Percentiles rank a stretch among this genome's conserved stretches.
Conservation (phyloP, 2,329 filamentous ascomycete genomes). For the Fusarium sp. region DNA sequence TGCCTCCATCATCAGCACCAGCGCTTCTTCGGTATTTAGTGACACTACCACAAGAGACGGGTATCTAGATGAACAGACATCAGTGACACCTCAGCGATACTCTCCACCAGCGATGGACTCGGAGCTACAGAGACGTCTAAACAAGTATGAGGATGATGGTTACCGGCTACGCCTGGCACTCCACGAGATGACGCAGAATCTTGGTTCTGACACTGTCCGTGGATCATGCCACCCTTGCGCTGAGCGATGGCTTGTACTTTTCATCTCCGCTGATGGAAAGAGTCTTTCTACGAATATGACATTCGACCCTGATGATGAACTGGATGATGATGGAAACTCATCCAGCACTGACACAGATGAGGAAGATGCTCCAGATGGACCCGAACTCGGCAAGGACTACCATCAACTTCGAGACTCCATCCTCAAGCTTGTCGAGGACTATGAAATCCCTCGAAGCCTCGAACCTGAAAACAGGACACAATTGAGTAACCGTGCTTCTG, state of each 20-base stretch:
- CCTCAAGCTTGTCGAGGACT: constrained; percentile 81
- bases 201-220: constrained; percentile 71
- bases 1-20: constrained; percentile 76
- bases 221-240: constrained; percentile 81
- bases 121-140: constrained; percentile 54
- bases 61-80: constrained; percentile 64
- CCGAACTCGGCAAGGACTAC: constrained; percentile 80
- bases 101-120: constrained; percentile 62
- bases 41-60: constrained; percentile 75
- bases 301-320: constrained; percentile 73
- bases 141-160: constrained; percentile 70
- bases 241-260: constrained; percentile 84
- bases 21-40: constrained; percentile 76
- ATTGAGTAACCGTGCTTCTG: constrained; percentile 76
- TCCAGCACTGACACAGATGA: constrained; percentile 69
- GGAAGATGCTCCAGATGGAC: constrained; percentile 67
- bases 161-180: constrained; percentile 72
- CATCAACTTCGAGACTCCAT: constrained; percentile 84
- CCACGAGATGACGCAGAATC: constrained; percentile 73
- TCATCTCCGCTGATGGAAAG: constrained; percentile 78
- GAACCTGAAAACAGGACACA: constrained; percentile 68
- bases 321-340: constrained; percentile 71
- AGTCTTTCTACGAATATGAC: constrained; percentile 75
- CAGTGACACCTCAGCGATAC: constrained; percentile 61
- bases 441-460: constrained; percentile 76